Base-by-base conservation (phyloP, 2,329 filamentous ascomycete genomes). In the Chaetomium strumarium region DNA sequence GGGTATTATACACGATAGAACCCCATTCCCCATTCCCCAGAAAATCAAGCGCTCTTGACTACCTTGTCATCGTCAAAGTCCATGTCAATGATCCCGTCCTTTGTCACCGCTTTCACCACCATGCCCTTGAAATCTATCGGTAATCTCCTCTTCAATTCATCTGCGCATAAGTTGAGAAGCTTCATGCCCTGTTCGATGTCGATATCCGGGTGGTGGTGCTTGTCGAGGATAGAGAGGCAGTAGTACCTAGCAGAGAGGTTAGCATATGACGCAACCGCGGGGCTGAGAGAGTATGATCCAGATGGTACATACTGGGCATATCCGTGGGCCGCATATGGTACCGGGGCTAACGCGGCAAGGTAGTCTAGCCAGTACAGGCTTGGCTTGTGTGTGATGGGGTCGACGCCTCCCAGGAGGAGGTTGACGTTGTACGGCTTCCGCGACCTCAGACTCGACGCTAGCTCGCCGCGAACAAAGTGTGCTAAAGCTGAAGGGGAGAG, bases 41-140 rank as follows among this genome's bases (percentile, higher is more conserved):
- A n/a, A 46, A 38, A 49, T 75, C 67, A 86, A 63, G 82, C 78
- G 62, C 75, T 72, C 70, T 79, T 81, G 36, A 86, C 83, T 54
- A 85, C 73, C 70, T 83, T 84, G 73, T 87, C 85, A 67, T 96
- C 89, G 68, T 92, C 86, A 69, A 90, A 95, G 59, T 89, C 83
- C 64, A 95, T 80, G 64, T 93, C 89, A 62, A 81, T 76, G 57
- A 99, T 86, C 11, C 95, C 93, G 63, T 97, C 90, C 75, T 95
- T 95, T 57, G 90, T 96, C 65, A 99, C 84, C 34, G 90, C 87
- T 79, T 97, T 97, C 64, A 99, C 91, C 49, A 79, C 67, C 84
- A 96, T 88, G 37, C 93, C 93, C 80, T 99, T 99, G 81, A 97
- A 99, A 71, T 99, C 93, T 68, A 99, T 91, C 55, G 93, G 93